A percentile compares a stretch with the other conserved stretches of the same genome.
These are phyloP conservation scores for Penicillium ucsense DNA, from an alignment of 495 filamentous ascomycete species.

Conservation along the genomic window DNA sequence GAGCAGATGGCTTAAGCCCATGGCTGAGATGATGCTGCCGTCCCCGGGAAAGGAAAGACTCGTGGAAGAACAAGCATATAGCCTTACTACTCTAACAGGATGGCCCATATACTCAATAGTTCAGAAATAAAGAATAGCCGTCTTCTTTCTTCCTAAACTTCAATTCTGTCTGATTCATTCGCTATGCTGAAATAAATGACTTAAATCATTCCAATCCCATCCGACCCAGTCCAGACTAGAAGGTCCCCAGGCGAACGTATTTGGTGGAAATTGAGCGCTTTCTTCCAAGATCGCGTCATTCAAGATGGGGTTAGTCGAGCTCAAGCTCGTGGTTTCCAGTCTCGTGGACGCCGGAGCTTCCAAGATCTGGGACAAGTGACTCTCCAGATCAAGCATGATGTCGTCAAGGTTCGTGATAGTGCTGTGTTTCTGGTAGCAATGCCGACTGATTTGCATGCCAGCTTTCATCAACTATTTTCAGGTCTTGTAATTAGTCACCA, in stretches of 20 bases:
- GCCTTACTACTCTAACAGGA: no score
- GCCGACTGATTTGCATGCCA: slow-evolving; percentile 2
- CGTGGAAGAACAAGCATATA: no score
- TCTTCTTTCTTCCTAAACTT: no score
- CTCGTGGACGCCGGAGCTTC: background rate
- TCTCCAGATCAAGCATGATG: slow-evolving; percentile 1
- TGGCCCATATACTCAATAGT: no score
- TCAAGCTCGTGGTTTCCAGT: background rate
- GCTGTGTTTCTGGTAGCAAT: slow-evolving; percentile 2
- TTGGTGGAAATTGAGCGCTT: background rate
- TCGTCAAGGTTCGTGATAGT: slow-evolving; percentile 3
- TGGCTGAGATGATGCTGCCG: background rate
- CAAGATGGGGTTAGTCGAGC: background rate
- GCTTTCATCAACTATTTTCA: slow-evolving; percentile 7
- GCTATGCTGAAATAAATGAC: slow-evolving; percentile 8
- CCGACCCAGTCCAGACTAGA: slow-evolving; percentile 6
- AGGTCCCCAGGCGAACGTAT: slow-evolving; percentile 1
- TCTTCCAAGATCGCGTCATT: background rate
- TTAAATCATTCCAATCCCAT: slow-evolving; percentile 12
- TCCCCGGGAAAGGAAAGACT: no score
- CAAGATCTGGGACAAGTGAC: background rate
- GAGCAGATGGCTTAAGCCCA: slow-evolving; percentile 4
- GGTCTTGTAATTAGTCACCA: no score
- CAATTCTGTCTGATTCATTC: background rate
- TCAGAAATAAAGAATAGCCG: no score